Evolutionary conservation across 2,329 filamentous ascomycete species (phyloP), one percentile per base, ranked within the genome.

Genomic region (Fusarium falciforme): DNA sequence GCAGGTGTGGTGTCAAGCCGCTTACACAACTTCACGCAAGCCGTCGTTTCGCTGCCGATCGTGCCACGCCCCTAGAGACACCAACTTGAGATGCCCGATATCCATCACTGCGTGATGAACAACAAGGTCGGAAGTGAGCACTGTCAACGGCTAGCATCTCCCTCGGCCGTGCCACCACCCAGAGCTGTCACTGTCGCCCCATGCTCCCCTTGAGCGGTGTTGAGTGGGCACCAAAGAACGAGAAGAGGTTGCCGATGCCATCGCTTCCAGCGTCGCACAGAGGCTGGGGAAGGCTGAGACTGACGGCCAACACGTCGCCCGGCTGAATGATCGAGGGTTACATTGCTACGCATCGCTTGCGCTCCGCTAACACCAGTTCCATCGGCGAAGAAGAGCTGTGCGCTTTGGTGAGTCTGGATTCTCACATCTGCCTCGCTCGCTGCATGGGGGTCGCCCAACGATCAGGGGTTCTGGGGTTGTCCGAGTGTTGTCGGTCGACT

Each of bases 1-100:
- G 63, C 61, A 70, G 47, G 60, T 62, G 60, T 63, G 63, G 58
- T 64, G 61, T 58, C 64, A 75, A 77, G 75, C 72, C 72, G 66
- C 70, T 74, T 76, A 76, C 75, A 77, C 67, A 74, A 70, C 71
- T 62, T 72, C 70, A 63, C 61, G 63, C 68, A 77, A 66, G 54
- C 38, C 67, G 59, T 72, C 60, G 61, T 71, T 70, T 71, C 54
- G 59, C 61, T 64, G 64, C 58, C 61, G 70, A 77, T 78, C 61
- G 66, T 74, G 67, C 67, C 70, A 72, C 74, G 61, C 70, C 65
- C 62, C 58, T 65, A 42, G 55, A 55, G 49, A 59, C 59, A 67
- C 64, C 33, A 75, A 67, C 49, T 47, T 70, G 68, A 64, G 49
- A 67, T 67, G 52, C 54, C 69, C 65, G 73, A 76, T 66, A 66